phyloP scores from a whole-genome alignment of 148 eudicot species.

The Polygonum maritimum region DNA sequence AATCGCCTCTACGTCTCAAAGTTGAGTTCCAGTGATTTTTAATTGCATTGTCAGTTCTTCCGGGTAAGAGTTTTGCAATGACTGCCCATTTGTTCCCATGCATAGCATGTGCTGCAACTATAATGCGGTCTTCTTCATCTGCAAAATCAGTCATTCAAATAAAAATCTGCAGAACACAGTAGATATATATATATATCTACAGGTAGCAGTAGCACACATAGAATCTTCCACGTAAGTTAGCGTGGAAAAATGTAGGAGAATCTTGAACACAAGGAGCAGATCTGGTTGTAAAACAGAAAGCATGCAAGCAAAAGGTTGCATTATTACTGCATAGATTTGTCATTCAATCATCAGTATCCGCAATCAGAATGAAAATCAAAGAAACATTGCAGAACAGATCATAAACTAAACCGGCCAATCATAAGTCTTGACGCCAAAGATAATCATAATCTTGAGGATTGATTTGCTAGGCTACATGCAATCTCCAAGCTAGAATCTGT shows the following conservation, averaged over 20 bases:
- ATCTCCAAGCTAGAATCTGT: background rate
- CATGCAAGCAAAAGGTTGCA: background rate
- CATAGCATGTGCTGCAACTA: constrained; percentile 52
- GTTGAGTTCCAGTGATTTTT: constrained; percentile 93
- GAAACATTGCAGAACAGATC: background rate
- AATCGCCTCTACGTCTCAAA: constrained; percentile 40
- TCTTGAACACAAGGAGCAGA: background rate
- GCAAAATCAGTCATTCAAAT: constrained; percentile 12
- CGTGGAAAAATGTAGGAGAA: background rate
- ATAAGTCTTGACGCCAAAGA: background rate
- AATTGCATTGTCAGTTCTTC: constrained; percentile 87
- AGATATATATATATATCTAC: background rate
- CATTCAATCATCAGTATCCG: background rate
- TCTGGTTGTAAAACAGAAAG: background rate
- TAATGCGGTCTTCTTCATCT: constrained; percentile 71
- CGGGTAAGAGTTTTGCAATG: constrained; percentile 73
- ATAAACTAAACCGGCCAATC: background rate
- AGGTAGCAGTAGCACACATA: background rate
- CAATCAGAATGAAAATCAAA: background rate
- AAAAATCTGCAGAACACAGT: background rate
- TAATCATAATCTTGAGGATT: background rate
- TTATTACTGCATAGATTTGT: background rate
- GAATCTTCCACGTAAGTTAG: background rate
- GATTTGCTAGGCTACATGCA: background rate
- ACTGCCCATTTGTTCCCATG: constrained; percentile 89